Evolutionary conservation across 129 eudicot species (phyloP).

Genomic region (Pittosporum tobira): DNA sequence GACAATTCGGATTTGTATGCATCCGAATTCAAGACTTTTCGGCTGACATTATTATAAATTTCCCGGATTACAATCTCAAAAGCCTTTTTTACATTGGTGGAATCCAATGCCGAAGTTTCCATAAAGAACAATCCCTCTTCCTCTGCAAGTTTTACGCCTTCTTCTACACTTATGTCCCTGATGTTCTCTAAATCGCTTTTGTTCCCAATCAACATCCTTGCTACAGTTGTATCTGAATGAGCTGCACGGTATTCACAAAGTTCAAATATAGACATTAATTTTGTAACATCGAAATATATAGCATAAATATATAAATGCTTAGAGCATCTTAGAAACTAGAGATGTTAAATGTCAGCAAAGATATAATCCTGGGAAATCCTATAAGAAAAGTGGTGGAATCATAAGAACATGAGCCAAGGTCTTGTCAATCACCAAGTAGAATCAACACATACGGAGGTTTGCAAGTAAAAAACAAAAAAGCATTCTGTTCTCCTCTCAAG

Average conservation of each 20-base stretch:
- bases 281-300: not conserved
- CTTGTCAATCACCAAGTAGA: too few species aligned
- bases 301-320: not conserved
- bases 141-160: slow-evolving; percentile 76
- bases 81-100: slow-evolving; percentile 70
- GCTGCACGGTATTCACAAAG: slow-evolving; percentile 34
- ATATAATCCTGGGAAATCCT: not conserved
- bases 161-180: slow-evolving; percentile 63
- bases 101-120: slow-evolving; percentile 84
- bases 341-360: not conserved
- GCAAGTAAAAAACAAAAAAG: too few species aligned
- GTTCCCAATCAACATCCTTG: slow-evolving; percentile 71
- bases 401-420: not conserved
- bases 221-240: slow-evolving; percentile 79
- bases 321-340: not conserved
- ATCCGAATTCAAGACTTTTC: slow-evolving; percentile 78
- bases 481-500: too few species aligned
- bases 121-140: slow-evolving; percentile 66
- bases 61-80: slow-evolving; percentile 66
- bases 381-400: not conserved
- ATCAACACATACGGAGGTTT: too few species aligned
- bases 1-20: slow-evolving; percentile 78
- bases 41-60: slow-evolving; percentile 66
- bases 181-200: slow-evolving; percentile 57
- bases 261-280: not conserved